Base-by-base conservation (phyloP, 202 grass and related monocot species). In the Zoysia matrella region DNA sequence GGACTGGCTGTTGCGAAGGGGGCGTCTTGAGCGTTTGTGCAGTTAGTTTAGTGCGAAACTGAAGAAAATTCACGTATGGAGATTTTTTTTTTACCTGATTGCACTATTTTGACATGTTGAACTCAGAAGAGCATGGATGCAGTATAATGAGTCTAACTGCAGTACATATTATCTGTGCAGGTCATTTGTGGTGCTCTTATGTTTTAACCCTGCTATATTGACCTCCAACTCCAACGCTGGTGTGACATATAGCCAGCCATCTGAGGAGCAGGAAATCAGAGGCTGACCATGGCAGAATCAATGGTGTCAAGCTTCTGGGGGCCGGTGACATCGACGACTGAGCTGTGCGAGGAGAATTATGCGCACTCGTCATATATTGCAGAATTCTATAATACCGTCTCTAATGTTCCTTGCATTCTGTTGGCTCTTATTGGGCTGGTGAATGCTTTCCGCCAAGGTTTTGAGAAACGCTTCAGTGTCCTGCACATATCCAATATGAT, bases 381-480 rank as follows among this genome's bases (percentile, higher is more conserved):
- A 48, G 93, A 97, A 82, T 97, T 97, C 86, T 97, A 81, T 86
- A 97, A 97, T 55, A 97, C 93, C 40, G 55, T 97, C 4, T 97
- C 90, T 36, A 93, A 97, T 91, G 84, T 77, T 18, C 90, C 93
- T 0, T 93, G 90, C 53, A 71, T 97, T 73, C 83, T 97, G 62
- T 76, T 93, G 75, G 93, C 93, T 0, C 76, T 97, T 72, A 77
- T 97, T 85, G 93, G 93, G n/a, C 71, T 97, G 2, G 73, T 91
- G 54, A 97, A 86, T 78, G 88, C 88, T 73, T 84, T 93, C 73
- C 81, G 86, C 63, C 90, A 97, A 72, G 78, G 86, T 60, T 97
- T 97, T 42, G 93, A 97, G 90, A 97, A 97, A 72, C 86, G 93
- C 8, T 97, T 97, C 76, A 97, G 88, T 73, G 88, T 93, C 10